A percentile compares a stretch with the other conserved stretches of the same genome.
Conservation (phyloP, 2,329 filamentous ascomycete genomes). For the Cladosporium sp. region DNA sequence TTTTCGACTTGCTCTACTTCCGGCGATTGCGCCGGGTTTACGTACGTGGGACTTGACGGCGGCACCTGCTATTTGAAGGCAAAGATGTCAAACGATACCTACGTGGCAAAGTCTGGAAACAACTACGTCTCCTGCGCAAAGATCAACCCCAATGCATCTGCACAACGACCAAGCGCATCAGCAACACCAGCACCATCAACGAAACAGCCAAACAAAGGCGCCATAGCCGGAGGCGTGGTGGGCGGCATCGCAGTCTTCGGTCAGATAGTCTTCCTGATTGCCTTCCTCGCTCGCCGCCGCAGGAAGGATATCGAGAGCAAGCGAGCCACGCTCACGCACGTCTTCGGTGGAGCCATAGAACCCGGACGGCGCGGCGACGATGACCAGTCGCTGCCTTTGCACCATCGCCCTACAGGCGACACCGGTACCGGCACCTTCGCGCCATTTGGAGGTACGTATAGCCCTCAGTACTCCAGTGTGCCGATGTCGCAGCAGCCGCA, state of each 20-base stretch:
- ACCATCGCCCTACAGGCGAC: conserved; percentile 27
- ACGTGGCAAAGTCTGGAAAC: conserved; percentile 23
- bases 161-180: conserved; percentile 3
- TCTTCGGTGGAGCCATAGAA: conserved; percentile 23
- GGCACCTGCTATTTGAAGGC: conserved; percentile 34
- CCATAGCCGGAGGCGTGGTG: conserved; percentile 27
- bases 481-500: conserved; percentile 30
- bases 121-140: conserved; percentile 31
- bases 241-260: conserved; percentile 24
- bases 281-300: conserved; percentile 22
- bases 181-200: background rate
- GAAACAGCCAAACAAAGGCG: conserved; percentile 18
- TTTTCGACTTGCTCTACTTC: conserved; percentile 32
- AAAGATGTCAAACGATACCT: conserved; percentile 23
- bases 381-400: conserved; percentile 19
- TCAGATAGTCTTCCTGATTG: conserved; percentile 24
- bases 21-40: conserved; percentile 31
- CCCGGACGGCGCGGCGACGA: conserved; percentile 11
- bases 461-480: conserved; percentile 24
- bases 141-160: conserved; percentile 24
- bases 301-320: conserved; percentile 28
- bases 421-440: conserved; percentile 31
- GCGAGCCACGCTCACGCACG: conserved; percentile 23
- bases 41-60: conserved; percentile 29
- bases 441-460: conserved; percentile 33